Evolutionary conservation across 495 filamentous ascomycete genomes (phyloP).

Genomic region (Tirmania nivea): DNA sequence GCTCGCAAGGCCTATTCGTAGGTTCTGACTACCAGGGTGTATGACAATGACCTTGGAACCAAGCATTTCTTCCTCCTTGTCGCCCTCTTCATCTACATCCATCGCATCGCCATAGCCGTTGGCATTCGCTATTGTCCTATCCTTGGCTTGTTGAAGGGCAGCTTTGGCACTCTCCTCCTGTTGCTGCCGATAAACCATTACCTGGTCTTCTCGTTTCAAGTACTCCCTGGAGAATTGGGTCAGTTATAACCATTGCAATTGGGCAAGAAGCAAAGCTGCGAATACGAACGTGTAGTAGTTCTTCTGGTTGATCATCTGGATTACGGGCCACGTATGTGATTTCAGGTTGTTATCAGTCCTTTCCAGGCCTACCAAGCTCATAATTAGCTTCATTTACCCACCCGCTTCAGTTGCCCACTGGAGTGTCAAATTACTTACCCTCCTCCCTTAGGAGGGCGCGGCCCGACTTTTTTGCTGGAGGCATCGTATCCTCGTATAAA

Average conservation of each 20-base stretch:
- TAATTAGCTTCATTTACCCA: too few species aligned
- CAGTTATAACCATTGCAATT: conserved; percentile 11
- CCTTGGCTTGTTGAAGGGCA: conserved; percentile 19
- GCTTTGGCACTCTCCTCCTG: conserved; percentile 25
- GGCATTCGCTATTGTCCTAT: conserved; percentile 4
- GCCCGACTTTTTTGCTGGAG: conserved; percentile 26
- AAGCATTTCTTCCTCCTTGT: conserved; percentile 34
- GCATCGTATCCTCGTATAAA: conserved; percentile 6
- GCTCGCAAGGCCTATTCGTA: conserved; percentile 77
- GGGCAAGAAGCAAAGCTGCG: not conserved
- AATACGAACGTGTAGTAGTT: conserved; percentile 90
- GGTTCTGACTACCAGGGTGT: conserved; percentile 93
- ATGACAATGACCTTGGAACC: conserved; percentile 76
- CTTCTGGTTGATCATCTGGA: conserved; percentile 90
- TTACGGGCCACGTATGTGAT: conserved; percentile 77
- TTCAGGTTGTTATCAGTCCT: conserved; percentile 96
- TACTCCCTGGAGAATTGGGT: conserved; percentile 45
- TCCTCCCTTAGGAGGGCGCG: conserved; percentile 23
- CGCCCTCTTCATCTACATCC: conserved; percentile 32
- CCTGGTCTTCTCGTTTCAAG: conserved; percentile 93
- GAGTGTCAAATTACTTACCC: conserved; percentile 5
- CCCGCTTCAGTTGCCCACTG: too few species aligned
- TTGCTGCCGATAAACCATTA: conserved; percentile 65
- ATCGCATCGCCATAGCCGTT: conserved; percentile 9
- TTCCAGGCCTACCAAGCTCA: conserved; percentile 44